Percentiles rank a stretch among this genome's conserved stretches.
Conservation (phyloP, 176 grass and related monocot genomes). For the Paspalum vaginatum region DNA sequence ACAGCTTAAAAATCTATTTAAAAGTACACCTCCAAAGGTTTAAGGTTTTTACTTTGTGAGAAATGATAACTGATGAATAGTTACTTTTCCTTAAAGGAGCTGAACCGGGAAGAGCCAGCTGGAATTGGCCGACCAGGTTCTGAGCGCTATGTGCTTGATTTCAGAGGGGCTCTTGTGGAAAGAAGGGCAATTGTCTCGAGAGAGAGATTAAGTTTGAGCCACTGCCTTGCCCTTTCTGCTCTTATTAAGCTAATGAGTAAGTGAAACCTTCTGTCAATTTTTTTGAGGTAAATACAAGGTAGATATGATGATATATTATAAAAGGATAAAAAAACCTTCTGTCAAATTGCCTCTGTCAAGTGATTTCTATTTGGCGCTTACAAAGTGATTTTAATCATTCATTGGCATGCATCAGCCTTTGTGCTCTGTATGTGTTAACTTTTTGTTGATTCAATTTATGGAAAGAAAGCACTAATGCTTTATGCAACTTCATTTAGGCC, state of each 20-base stretch:
- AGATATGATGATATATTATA: too few relatives aligned
- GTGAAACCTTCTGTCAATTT: constrained; percentile 10
- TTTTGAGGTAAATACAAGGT: too few relatives aligned
- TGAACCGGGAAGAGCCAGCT: constrained; percentile 79
- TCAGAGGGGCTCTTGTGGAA: constrained; percentile 86
- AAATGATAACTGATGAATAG: constrained; percentile 11
- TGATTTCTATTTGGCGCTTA: neutral
- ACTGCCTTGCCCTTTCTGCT: constrained; percentile 89
- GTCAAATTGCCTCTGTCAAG: constrained; percentile 2
- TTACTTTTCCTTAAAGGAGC: constrained; percentile 56
- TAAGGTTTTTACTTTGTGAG: constrained; percentile 9
- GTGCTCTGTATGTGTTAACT: constrained; percentile 9
- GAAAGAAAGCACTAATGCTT: constrained; percentile 24
- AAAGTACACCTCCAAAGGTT: constrained; percentile 22
- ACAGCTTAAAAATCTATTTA: neutral
- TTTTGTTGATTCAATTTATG: constrained; percentile 23
- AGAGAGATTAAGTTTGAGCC: constrained; percentile 94
- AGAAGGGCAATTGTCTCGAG: constrained; percentile 78
- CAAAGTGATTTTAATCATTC: constrained; percentile 18
- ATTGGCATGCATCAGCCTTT: constrained; percentile 16
- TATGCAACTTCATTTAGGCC: constrained; percentile 58
- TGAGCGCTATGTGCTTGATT: constrained; percentile 87
- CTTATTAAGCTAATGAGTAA: constrained; percentile 79
- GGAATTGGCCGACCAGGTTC: constrained; percentile 74
- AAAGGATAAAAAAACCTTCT: neutral